A percentile compares a stretch with the other conserved stretches of the same genome.
These are phyloP conservation scores for Chalaropsis ovoidea DNA, from an alignment of 2,329 filamentous ascomycete genomes.

Conservation along the genomic window DNA sequence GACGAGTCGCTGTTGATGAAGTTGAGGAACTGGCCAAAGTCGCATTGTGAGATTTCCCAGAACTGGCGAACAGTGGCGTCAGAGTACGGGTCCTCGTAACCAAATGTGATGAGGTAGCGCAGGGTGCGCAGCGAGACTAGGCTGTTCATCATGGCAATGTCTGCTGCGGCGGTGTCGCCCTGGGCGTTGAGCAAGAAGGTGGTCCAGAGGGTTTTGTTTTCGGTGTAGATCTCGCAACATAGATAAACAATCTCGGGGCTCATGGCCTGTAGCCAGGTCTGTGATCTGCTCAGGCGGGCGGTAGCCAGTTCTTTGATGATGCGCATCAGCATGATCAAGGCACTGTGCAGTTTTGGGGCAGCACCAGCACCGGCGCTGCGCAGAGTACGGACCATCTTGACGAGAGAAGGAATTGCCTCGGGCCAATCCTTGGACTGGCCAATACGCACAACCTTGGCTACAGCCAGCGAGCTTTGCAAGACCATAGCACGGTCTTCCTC, in stretches of 20 bases:
- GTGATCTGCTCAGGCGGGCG: slow-evolving; percentile 62
- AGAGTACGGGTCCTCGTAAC: slow-evolving; percentile 76
- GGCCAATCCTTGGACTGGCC: slow-evolving; percentile 86
- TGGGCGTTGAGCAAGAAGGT: slow-evolving; percentile 47
- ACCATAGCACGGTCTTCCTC: slow-evolving; percentile 69
- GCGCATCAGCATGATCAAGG: slow-evolving; percentile 67
- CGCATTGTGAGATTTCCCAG: slow-evolving; percentile 67
- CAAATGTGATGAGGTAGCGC: slow-evolving; percentile 65
- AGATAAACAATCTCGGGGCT: slow-evolving; percentile 77
- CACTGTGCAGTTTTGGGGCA: slow-evolving; percentile 52
- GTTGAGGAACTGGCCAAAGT: slow-evolving; percentile 65
- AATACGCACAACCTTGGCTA: slow-evolving; percentile 78
- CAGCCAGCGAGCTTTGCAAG: slow-evolving; percentile 75
- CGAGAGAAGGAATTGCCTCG: slow-evolving; percentile 49
- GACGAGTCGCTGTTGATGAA: slow-evolving; percentile 50
- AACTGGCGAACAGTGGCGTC: slow-evolving; percentile 65
- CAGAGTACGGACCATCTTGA: slow-evolving; percentile 52
- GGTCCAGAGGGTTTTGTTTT: slow-evolving; percentile 61
- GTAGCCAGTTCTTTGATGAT: slow-evolving; percentile 86
- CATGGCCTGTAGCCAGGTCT: slow-evolving; percentile 64
- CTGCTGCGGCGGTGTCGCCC: slow-evolving; percentile 48
- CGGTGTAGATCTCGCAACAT: slow-evolving; percentile 66
- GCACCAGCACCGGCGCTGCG: slow-evolving; percentile 30
- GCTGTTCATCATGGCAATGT: slow-evolving; percentile 63
- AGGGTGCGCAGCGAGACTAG: slow-evolving; percentile 69